Evolutionary conservation across 441 rosid species (phyloP).

Genomic region (Euphorbia celastroides): DNA sequence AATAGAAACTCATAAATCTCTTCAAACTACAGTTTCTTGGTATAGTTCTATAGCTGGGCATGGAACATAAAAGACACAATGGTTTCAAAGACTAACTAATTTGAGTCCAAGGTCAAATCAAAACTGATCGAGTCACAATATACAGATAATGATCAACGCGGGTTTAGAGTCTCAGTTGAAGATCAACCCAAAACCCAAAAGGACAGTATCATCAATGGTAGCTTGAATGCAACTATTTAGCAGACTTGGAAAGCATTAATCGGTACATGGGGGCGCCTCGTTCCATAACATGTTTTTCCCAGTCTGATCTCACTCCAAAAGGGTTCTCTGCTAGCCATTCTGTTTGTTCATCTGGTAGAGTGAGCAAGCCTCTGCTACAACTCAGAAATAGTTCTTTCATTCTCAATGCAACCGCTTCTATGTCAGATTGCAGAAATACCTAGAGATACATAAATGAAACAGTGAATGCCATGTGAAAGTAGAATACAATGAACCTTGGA

Average conservation of each 20-base stretch:
- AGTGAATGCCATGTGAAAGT: conserved; percentile 1
- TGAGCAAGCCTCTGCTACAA: conserved; percentile 44
- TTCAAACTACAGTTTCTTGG: no score
- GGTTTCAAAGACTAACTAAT: no score
- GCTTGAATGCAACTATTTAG: conserved; percentile 3
- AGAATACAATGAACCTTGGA: background rate
- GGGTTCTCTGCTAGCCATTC: conserved; percentile 67
- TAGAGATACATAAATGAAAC: conserved; percentile 16
- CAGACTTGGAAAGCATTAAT: conserved; percentile 45
- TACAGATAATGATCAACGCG: no score
- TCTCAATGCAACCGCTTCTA: conserved; percentile 52
- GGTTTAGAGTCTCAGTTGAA: background rate
- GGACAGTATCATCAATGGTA: background rate
- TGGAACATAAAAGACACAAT: no score
- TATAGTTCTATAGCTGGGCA: no score
- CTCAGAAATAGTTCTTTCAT: conserved; percentile 54
- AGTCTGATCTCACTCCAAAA: conserved; percentile 61
- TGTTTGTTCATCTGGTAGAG: conserved; percentile 16
- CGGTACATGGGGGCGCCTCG: conserved; percentile 61
- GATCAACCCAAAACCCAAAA: background rate
- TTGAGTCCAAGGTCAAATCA: no score
- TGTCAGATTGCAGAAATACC: conserved; percentile 71
- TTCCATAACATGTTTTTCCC: conserved; percentile 65
- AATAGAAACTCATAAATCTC: no score
- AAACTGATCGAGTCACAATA: no score